Evolutionary conservation across 2,329 filamentous ascomycete species (phyloP).

Genomic region (Fusarium liriodendri): DNA sequence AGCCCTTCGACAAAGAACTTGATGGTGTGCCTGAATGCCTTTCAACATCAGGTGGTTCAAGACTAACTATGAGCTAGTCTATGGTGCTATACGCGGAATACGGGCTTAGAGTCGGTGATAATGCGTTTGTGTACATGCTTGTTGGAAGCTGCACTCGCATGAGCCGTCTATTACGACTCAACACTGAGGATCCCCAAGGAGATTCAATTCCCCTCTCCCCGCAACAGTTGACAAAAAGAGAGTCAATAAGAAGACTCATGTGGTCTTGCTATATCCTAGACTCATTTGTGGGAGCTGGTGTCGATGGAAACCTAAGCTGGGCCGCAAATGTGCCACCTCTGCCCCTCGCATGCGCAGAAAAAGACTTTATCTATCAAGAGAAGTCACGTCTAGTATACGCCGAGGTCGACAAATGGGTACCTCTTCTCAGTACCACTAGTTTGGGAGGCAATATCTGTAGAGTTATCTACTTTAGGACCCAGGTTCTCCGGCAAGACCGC

Average conservation of each 20-base stretch:
- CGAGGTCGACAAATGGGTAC: not conserved
- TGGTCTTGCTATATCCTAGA: slow-evolving; percentile 8
- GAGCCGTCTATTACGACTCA: not conserved
- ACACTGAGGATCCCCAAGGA: not conserved
- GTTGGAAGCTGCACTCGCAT: slow-evolving; percentile 1
- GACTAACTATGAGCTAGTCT: not conserved
- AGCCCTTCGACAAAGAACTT: not conserved
- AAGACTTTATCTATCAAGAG: not conserved
- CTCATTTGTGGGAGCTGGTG: slow-evolving; percentile 1
- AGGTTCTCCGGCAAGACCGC: not conserved
- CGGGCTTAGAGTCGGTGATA: not conserved
- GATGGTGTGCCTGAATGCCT: not conserved
- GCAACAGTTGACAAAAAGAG: not conserved
- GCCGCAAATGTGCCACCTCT: not conserved
- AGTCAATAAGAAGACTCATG: not conserved
- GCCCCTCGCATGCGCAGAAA: not conserved
- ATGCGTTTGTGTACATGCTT: slow-evolving; percentile 7
- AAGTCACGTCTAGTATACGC: not conserved
- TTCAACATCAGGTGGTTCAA: too few relatives aligned
- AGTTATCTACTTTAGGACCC: not conserved
- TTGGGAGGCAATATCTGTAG: not conserved
- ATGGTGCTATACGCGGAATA: slow-evolving; percentile 6
- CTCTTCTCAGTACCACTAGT: not conserved
- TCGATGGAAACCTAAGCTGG: slow-evolving; percentile 1
- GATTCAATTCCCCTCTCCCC: not conserved